Evolutionary conservation across 1,284 basidiomycete species (phyloP).

Genomic region (Cutaneotrichosporon sp.): DNA sequence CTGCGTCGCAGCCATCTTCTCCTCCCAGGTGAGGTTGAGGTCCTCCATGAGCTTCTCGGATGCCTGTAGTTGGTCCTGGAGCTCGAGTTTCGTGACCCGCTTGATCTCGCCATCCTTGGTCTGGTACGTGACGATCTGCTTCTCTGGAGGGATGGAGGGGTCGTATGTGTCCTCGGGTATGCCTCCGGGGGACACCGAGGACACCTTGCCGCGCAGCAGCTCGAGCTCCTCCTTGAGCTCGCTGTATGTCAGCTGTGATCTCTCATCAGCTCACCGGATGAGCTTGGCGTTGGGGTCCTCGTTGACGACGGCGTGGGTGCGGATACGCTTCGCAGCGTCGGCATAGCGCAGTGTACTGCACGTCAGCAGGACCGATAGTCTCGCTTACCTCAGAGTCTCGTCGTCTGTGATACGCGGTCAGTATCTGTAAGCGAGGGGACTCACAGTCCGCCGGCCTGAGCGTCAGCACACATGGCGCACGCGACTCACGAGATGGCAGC

Average conservation of each 20-base stretch:
- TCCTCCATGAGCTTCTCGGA: constrained; percentile 97
- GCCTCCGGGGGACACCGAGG: constrained; percentile 48
- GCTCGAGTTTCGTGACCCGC: constrained; percentile 71
- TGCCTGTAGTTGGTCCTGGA: constrained; percentile 48
- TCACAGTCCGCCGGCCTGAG: constrained; percentile 69
- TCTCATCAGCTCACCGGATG: constrained; percentile 58
- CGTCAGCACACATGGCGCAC: constrained; percentile 7
- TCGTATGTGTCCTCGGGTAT: constrained; percentile 74
- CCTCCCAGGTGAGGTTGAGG: constrained; percentile 97
- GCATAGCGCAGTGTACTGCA: constrained; percentile 70
- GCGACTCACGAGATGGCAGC: constrained; percentile 76
- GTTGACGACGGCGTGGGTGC: constrained; percentile 98
- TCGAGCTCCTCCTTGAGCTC: constrained; percentile 98
- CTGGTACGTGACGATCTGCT: constrained; percentile 93
- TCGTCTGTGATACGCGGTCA: constrained; percentile 61
- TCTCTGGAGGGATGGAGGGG: constrained; percentile 83
- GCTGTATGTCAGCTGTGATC: constrained; percentile 65
- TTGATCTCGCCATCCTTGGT: constrained; percentile 92
- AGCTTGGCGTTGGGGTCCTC: constrained; percentile 99
- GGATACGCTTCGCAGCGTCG: constrained; percentile 98
- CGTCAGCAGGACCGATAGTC: constrained; percentile 1
- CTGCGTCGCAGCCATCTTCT: constrained; percentile 88
- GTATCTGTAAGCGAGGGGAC: constrained; percentile 7
- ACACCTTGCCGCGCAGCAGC: constrained; percentile 46
- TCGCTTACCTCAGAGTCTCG: constrained; percentile 74